Percentiles rank a stretch among this genome's conserved stretches.
Conservation (phyloP, 1,284 basidiomycete genomes). For the Sporisorium reilianum region DNA sequence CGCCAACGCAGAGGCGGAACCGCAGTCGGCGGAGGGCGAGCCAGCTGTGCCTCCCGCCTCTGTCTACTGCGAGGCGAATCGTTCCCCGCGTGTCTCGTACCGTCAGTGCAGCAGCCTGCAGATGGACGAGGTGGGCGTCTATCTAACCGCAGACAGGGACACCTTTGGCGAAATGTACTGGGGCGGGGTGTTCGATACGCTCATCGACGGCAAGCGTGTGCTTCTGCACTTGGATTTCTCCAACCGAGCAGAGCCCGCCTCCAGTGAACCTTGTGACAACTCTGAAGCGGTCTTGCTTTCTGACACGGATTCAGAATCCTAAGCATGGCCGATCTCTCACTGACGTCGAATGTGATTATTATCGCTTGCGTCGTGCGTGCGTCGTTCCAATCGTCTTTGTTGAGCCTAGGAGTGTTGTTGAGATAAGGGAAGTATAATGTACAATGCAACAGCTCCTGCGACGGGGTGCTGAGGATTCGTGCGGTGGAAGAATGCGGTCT, state of each 20-base stretch:
- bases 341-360: no score
- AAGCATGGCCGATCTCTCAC: not conserved
- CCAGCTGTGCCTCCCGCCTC: constrained; percentile 8
- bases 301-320: not conserved
- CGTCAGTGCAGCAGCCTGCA: constrained; percentile 42
- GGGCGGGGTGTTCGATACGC: constrained; percentile 1
- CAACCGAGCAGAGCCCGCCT: constrained; percentile 3
- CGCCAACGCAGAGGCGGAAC: not conserved
- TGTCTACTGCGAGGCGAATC: constrained; percentile 16
- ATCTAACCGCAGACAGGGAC: constrained; percentile 17
- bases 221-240: constrained; percentile 33
- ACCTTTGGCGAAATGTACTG: constrained; percentile 2
- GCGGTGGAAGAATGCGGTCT: constrained; percentile 1
- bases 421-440: constrained; percentile 13
- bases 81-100: constrained; percentile 6
- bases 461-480: not conserved
- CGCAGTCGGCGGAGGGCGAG: not conserved
- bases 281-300: no score
- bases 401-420: not conserved
- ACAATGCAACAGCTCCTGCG: constrained; percentile 12
- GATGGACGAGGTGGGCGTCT: constrained; percentile 41
- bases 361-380: not conserved
- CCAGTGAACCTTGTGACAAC: not conserved
- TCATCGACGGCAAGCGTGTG: constrained; percentile 4
- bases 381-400: not conserved